phyloP scores from a whole-genome alignment of 192 early-diverging fungal species.

The Backusella australiensis region DNA sequence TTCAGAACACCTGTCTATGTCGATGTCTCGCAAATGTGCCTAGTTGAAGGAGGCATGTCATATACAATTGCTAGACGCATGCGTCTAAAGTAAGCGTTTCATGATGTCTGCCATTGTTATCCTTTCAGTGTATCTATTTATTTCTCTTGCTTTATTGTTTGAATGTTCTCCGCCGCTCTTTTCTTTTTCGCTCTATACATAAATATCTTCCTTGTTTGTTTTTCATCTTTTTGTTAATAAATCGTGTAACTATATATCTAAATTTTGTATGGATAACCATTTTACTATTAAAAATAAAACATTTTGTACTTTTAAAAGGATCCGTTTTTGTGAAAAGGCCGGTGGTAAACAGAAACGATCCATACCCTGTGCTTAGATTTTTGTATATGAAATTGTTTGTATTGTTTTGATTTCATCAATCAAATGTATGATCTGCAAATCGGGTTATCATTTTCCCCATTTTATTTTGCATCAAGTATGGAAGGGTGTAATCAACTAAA shows the following conservation, averaged over 20 bases:
- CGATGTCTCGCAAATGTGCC: neutral
- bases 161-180: neutral
- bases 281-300: neutral
- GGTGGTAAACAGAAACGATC: too few species aligned
- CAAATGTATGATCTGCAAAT: too few species aligned
- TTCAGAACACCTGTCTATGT: conserved; percentile 12
- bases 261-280: neutral
- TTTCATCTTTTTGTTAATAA: neutral
- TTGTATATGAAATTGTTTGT: too few species aligned
- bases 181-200: neutral
- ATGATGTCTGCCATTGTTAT: neutral
- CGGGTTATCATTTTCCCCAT: neutral
- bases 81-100: neutral
- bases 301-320: neutral
- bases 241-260: neutral
- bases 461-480: too few species aligned
- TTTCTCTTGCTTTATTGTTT: neutral
- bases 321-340: too few species aligned
- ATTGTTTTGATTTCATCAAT: too few species aligned
- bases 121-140: neutral
- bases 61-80: conserved; percentile 1
- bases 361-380: too few species aligned
- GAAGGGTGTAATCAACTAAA: too few species aligned
- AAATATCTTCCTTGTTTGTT: neutral
- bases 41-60: neutral